phyloP scores from a whole-genome alignment of 371 early-diverging fungal species.

The Mucor irregularis region DNA sequence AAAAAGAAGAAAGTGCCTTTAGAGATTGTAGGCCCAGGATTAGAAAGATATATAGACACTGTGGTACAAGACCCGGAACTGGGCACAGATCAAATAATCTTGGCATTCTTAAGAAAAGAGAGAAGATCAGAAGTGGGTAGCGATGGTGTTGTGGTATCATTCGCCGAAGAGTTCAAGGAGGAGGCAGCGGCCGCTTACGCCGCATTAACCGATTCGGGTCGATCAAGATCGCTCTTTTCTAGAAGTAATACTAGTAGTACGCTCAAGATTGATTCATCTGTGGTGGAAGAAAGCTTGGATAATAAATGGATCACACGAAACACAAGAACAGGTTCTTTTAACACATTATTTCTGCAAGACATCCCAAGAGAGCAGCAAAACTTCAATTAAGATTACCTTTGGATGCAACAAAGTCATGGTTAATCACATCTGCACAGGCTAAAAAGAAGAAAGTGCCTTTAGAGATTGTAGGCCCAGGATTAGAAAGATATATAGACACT shows the following conservation, averaged over 20 bases:
- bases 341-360: too few relatives aligned
- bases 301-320: slow-evolving; percentile 16
- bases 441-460: slow-evolving; percentile 6
- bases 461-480: slow-evolving; percentile 19
- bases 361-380: slow-evolving; percentile 28
- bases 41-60: slow-evolving; percentile 36
- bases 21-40: slow-evolving; percentile 19
- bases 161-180: slow-evolving; percentile 40
- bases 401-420: slow-evolving; percentile 36
- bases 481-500: slow-evolving; percentile 36
- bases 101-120: slow-evolving; percentile 47
- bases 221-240: slow-evolving; percentile 22
- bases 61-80: slow-evolving; percentile 43
- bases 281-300: not conserved
- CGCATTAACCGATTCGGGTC: not conserved
- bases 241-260: not conserved
- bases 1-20: slow-evolving; percentile 7
- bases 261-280: not conserved
- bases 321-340: slow-evolving; percentile 29
- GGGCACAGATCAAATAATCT: slow-evolving; percentile 39
- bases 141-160: slow-evolving; percentile 21
- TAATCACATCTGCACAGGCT: slow-evolving; percentile 21
- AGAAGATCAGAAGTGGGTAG: slow-evolving; percentile 18
- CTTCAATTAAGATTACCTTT: slow-evolving; percentile 37
- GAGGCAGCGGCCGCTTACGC: slow-evolving; percentile 17